Evolutionary conservation across 805 yeast genomes (phyloP), one percentile per base, ranked within the genome.

Genomic region (Saccharomycopsis fodiens): DNA sequence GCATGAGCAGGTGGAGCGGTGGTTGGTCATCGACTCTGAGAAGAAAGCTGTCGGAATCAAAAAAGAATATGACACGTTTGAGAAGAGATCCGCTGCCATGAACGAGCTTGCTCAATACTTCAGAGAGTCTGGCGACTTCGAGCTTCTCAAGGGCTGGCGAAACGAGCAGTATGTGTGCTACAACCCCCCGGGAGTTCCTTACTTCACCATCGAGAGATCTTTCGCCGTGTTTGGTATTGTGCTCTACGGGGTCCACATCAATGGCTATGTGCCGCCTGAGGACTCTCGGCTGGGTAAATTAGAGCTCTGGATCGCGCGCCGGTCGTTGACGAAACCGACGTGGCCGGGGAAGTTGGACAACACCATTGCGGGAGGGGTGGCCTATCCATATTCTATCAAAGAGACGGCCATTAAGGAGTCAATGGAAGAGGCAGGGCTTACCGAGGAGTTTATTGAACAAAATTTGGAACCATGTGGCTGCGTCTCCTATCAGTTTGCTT

Each of bases 331-430:
- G 1, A 93, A 93, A 60, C 82, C 82, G 15, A 93, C 98, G 0
- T 91, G 77, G 65, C 97, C 98, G 0, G 83, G 85, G 0, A 82
- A 78, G 84, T 71, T 89, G 32, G 98, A 93, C 60, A 91, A 89
- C 60, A 87, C 95, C 1, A 85, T 93, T 4, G 98, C 96, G 0
- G 98, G 98, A 1, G 98, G 98, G 0, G 57, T 93, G 3, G 96
- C 95, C 0, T 71, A 81, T 59, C 96, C 95, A 0, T 68, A 76
- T 53, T 86, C 88, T 0, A 66, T 79, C 2, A 64, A 68, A 57
- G 95, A 86, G 39, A 91, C 97, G 0, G 77, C 81, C 2, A 54
- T 85, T 16, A 93, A 93, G 59, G 98, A 93, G 60, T 78, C 95
- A 56, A 70, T 68, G 49, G 98, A 93, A 57, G 98, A 93, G 57